A percentile compares a stretch with the other conserved stretches of the same genome.
Evolutionary conservation across 768 basidiomycete species (phyloP).

Genomic region (Auricularia heimuer): DNA sequence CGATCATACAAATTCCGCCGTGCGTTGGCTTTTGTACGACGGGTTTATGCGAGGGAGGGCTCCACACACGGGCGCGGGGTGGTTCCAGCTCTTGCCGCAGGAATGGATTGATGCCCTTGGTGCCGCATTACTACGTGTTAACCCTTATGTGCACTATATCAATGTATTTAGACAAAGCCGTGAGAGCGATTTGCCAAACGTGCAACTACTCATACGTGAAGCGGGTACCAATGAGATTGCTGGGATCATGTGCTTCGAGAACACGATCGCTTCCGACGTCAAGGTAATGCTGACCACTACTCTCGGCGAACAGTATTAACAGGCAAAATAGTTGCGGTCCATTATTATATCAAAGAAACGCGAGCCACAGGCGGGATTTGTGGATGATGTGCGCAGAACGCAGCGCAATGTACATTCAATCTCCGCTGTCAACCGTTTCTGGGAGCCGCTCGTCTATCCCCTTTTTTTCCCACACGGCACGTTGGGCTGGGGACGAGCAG

Average conservation of each 20-base stretch:
- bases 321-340: too few species aligned
- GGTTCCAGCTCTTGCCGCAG: too few species aligned
- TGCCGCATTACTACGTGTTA: constrained; percentile 4
- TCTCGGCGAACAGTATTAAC: too few species aligned
- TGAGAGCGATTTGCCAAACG: constrained; percentile 11
- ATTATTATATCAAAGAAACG: too few species aligned
- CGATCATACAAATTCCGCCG: too few species aligned
- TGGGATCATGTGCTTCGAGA: neutral
- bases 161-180: constrained; percentile 4
- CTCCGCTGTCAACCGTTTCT: constrained; percentile 21
- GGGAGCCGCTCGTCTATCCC: constrained; percentile 30
- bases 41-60: too few species aligned
- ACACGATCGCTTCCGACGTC: neutral
- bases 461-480: constrained; percentile 28
- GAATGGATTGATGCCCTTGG: too few species aligned
- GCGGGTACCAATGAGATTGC: neutral
- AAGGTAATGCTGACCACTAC: neutral
- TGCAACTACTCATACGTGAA: neutral
- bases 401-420: constrained; percentile 10
- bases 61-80: too few species aligned
- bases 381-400: too few species aligned
- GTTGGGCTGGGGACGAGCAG: constrained; percentile 25
- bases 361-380: too few species aligned
- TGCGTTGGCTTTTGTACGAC: too few species aligned
- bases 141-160: constrained; percentile 12